A percentile compares a stretch with the other conserved stretches of the same genome.
Evolutionary conservation across 179 eudicot species (phyloP).

Genomic region (Sideroxylon spinosum): DNA sequence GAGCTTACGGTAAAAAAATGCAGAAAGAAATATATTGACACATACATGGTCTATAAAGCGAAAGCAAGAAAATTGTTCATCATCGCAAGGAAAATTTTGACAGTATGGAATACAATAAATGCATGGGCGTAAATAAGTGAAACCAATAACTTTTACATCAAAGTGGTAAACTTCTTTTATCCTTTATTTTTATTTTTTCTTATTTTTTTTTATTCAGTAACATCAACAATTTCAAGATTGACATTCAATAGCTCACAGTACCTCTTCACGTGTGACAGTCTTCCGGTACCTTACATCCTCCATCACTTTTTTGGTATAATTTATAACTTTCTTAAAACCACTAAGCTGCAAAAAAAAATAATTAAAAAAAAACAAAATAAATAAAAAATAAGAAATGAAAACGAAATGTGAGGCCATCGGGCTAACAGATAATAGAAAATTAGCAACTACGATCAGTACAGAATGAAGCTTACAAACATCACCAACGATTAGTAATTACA

Average conservation of each 20-base stretch:
- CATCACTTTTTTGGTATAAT: conserved; percentile 78
- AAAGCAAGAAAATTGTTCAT: too few species aligned
- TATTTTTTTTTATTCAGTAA: neutral
- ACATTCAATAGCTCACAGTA: conserved; percentile 23
- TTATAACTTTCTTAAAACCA: conserved; percentile 94
- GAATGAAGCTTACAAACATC: neutral
- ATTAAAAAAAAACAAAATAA: conserved; percentile 17
- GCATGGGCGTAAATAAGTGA: neutral
- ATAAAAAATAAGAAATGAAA: conserved; percentile 9
- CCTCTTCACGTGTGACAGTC: conserved; percentile 93
- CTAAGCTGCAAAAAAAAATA: conserved; percentile 89
- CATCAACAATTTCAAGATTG: neutral
- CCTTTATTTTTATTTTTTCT: neutral
- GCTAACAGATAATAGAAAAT: neutral
- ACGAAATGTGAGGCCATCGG: neutral
- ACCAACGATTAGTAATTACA: neutral
- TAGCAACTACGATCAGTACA: neutral
- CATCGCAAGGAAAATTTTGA: too few species aligned
- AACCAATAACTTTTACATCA: neutral
- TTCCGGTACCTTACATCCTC: conserved; percentile 86
- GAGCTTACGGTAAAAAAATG: too few species aligned
- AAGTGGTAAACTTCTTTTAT: neutral
- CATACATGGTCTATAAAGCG: too few species aligned
- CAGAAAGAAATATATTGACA: too few species aligned
- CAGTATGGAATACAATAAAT: too few species aligned